These are phyloP conservation scores for Tolypocladium amazonense DNA, from an alignment of 2,329 filamentous ascomycete genomes.

Conservation along the genomic window DNA sequence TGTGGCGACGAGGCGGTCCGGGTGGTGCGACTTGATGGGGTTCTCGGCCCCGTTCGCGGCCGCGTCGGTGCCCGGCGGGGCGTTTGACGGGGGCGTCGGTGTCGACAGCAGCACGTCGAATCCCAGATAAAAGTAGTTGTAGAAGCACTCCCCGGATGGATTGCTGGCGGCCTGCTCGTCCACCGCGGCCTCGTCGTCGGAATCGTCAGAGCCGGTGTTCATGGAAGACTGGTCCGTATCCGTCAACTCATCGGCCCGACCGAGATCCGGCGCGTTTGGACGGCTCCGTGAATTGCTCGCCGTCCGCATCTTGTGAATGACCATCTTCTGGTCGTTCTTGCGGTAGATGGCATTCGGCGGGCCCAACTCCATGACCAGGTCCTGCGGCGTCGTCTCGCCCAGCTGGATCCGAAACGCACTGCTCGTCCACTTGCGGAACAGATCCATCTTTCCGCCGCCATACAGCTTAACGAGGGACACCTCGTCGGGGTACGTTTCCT, in stretches of 20 bases:
- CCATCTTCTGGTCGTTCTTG: conserved; percentile 80
- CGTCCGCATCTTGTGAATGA: conserved; percentile 62
- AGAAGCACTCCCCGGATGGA: conserved; percentile 70
- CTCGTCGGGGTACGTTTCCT: conserved; percentile 79
- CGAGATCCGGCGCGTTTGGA: conserved; percentile 30
- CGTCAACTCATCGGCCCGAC: conserved; percentile 45
- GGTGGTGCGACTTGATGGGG: conserved; percentile 28
- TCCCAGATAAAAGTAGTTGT: conserved; percentile 94
- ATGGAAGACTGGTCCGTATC: conserved; percentile 69
- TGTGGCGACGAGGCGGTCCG: conserved; percentile 68
- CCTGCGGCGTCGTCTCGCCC: conserved; percentile 83
- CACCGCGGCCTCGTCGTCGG: conserved; percentile 44
- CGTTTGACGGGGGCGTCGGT: conserved; percentile 53
- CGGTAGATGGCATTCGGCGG: conserved; percentile 90
- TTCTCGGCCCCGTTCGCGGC: conserved; percentile 12
- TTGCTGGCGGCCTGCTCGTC: conserved; percentile 44
- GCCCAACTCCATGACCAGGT: conserved; percentile 80
- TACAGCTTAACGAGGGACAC: conserved; percentile 70
- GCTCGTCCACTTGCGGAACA: conserved; percentile 61
- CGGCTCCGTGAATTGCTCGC: conserved; percentile 39
- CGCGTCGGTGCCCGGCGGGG: conserved; percentile 32
- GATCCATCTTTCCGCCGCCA: conserved; percentile 67
- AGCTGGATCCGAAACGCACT: conserved; percentile 61
- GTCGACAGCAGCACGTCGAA: conserved; percentile 89
- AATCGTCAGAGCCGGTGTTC: conserved; percentile 61